Conservation (phyloP, 345 rosid genomes). For the Hibiscus trionum region DNA sequence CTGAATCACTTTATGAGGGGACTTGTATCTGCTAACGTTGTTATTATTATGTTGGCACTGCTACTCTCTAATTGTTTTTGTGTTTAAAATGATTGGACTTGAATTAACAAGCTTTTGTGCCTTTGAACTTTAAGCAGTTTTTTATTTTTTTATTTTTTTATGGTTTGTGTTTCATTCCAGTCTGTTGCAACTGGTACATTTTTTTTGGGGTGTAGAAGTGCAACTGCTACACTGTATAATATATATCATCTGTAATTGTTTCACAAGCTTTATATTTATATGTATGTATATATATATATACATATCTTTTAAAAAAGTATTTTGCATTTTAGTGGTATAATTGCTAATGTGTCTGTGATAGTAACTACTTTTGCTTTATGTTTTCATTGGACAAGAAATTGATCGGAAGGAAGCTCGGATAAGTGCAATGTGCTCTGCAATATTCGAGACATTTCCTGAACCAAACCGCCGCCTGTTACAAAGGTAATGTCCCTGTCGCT, state of each 20-base stretch:
- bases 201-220: not conserved
- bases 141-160: not conserved
- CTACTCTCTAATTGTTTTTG: not conserved
- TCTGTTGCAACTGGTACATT: not conserved
- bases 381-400: constrained; percentile 48
- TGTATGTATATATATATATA: no score
- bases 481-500: constrained; percentile 36
- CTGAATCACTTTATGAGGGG: not conserved
- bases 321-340: not conserved
- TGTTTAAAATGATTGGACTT: not conserved
- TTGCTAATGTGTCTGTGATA: not conserved
- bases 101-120: not conserved
- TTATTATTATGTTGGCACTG: not conserved
- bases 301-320: not conserved
- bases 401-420: constrained; percentile 82
- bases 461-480: constrained; percentile 90
- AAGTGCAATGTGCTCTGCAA: constrained; percentile 75
- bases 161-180: not conserved
- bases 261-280: not conserved
- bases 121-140: not conserved
- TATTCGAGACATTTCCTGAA: constrained; percentile 92
- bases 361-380: constrained; percentile 7
- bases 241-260: not conserved
- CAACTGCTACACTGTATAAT: not conserved
- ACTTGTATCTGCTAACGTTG: not conserved